A percentile compares a stretch with the other conserved stretches of the same genome.
Evolutionary conservation across 177 flowering plant species (phyloP).

Genomic region (Tripterygium wilfordii): DNA sequence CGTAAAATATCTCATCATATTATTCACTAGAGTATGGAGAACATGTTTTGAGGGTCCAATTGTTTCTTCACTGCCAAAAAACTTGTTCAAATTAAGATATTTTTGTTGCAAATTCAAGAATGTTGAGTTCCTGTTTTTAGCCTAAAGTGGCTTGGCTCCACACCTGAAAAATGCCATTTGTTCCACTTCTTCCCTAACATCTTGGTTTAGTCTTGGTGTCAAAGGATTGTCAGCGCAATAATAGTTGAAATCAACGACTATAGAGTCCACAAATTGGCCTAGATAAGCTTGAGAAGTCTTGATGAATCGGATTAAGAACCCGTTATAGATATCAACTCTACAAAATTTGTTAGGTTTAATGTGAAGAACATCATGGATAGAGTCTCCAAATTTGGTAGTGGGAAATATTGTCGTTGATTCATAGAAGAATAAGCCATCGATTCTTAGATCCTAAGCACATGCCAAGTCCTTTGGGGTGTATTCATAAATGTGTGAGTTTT

Average conservation of each 20-base stretch:
- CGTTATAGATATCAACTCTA: constrained; percentile 75
- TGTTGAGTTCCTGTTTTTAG: constrained; percentile 71
- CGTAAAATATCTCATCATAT: constrained; percentile 60
- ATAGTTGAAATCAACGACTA: constrained; percentile 80
- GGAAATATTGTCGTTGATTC: constrained; percentile 75
- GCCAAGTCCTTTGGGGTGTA: no score
- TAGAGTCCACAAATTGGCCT: constrained; percentile 76
- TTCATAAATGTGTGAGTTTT: no score
- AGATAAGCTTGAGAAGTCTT: constrained; percentile 65
- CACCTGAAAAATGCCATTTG: constrained; percentile 89
- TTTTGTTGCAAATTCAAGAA: constrained; percentile 56
- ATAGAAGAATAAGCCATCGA: constrained; percentile 69
- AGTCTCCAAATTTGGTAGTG: constrained; percentile 38
- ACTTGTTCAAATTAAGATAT: constrained; percentile 45
- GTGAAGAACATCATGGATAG: constrained; percentile 64
- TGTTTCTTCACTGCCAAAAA: constrained; percentile 49
- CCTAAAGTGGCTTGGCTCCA: constrained; percentile 89
- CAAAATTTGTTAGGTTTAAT: constrained; percentile 59
- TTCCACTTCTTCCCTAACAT: constrained; percentile 82
- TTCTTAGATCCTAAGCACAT: constrained; percentile 89
- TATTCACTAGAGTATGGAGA: constrained; percentile 70
- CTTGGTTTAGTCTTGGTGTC: constrained; percentile 71
- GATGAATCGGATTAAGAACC: constrained; percentile 67
- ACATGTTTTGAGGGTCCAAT: constrained; percentile 55
- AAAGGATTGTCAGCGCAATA: constrained; percentile 56